Conservation (phyloP, 2,329 filamentous ascomycete genomes). For the Teratosphaeria destructans region DNA sequence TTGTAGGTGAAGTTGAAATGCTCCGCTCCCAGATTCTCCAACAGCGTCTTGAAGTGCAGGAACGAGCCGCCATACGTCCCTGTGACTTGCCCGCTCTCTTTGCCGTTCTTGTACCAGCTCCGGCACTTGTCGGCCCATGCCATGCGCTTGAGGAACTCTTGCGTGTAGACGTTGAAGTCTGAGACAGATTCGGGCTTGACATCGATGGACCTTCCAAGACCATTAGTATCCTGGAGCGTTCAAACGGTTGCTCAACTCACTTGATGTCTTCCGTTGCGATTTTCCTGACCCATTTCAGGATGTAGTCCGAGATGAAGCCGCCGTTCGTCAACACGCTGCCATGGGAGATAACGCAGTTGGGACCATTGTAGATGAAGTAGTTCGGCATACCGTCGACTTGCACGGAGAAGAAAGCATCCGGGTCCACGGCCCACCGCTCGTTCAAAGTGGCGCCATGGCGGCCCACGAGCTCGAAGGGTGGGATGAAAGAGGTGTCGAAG, state of each 20-base stretch:
- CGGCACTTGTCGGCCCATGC: conserved; percentile 2
- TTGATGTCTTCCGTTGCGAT: conserved; percentile 1
- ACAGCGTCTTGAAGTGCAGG: conserved; percentile 1
- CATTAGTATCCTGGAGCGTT: background rate
- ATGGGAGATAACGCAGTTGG: conserved; percentile 7
- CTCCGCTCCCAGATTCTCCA: conserved; percentile 2
- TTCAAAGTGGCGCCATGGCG: conserved; percentile 17
- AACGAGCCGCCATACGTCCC: conserved; percentile 1
- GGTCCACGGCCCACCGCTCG: conserved; percentile 10
- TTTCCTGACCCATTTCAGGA: conserved; percentile 1
- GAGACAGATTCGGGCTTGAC: background rate
- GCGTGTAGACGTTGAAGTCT: conserved; percentile 2
- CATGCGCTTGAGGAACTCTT: conserved; percentile 1
- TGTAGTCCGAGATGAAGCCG: background rate
- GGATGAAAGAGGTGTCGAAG: conserved; percentile 26
- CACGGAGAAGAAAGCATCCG: conserved; percentile 18
- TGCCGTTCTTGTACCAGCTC: conserved; percentile 5
- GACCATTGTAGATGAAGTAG: conserved; percentile 20
- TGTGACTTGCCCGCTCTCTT: background rate
- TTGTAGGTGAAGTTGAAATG: conserved; percentile 1
- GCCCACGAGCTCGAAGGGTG: conserved; percentile 26
- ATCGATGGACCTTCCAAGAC: background rate
- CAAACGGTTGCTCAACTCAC: background rate
- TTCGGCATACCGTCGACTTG: conserved; percentile 20
- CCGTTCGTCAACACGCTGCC: conserved; percentile 1